phyloP scores from a whole-genome alignment of 306 rosid genomes.

The Cucurbita moschata region DNA sequence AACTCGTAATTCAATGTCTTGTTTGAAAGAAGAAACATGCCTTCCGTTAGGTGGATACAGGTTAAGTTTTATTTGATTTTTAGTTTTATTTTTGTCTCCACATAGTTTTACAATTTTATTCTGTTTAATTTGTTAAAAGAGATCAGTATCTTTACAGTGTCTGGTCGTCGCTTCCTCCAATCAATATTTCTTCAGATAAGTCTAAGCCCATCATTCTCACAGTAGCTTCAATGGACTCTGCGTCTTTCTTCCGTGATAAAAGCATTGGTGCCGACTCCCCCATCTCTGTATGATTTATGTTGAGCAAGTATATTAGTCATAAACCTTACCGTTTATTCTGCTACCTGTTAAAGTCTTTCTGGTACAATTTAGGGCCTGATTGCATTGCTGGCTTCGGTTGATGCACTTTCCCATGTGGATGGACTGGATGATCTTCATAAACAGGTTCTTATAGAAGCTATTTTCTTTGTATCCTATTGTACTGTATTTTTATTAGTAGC shows the following conservation, averaged over 20 bases:
- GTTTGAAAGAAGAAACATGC: slow-evolving; percentile 60
- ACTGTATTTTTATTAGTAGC: background rate
- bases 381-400: slow-evolving; percentile 68
- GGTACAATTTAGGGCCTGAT: slow-evolving; percentile 55
- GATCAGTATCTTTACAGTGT: slow-evolving; percentile 52
- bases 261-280: slow-evolving; percentile 85
- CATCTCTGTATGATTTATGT: slow-evolving; percentile 52
- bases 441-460: slow-evolving; percentile 36
- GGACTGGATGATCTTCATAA: slow-evolving; percentile 46
- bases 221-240: slow-evolving; percentile 80
- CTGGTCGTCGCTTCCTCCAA: slow-evolving; percentile 90
- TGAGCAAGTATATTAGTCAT: background rate
- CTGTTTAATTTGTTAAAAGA: slow-evolving; percentile 11
- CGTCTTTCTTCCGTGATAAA: slow-evolving; percentile 89
- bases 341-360: slow-evolving; percentile 6
- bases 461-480: background rate
- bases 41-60: slow-evolving; percentile 99
- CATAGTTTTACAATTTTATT: background rate
- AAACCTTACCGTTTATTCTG: slow-evolving; percentile 1
- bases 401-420: slow-evolving; percentile 62
- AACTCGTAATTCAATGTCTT: slow-evolving; percentile 64
- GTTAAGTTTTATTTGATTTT: slow-evolving; percentile 26
- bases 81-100: background rate
- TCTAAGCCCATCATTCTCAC: slow-evolving; percentile 56
- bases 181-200: slow-evolving; percentile 36